These are phyloP conservation scores for Quaeritorhiza haematococci DNA, from an alignment of 371 early-diverging fungal genomes.

Conservation along the genomic window DNA sequence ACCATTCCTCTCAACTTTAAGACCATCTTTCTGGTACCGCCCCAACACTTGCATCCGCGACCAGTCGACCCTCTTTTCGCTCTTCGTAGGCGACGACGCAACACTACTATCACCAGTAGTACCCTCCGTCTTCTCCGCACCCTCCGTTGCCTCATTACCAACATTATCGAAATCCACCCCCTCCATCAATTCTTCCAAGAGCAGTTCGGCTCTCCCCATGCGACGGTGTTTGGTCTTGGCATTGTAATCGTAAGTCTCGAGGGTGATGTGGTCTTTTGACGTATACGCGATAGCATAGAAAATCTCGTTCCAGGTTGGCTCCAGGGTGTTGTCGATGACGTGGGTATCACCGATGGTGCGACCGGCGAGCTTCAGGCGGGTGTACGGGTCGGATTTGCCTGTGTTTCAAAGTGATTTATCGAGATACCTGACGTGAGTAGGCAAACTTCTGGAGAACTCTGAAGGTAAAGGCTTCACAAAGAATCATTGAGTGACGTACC, in stretches of 20 bases:
- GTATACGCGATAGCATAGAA: slow-evolving; percentile 33
- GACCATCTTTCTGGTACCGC: slow-evolving; percentile 19
- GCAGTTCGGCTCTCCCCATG: slow-evolving; percentile 25
- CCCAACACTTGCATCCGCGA: too few species aligned
- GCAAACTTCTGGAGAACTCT: background rate
- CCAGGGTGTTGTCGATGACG: slow-evolving; percentile 37
- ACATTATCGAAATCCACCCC: background rate
- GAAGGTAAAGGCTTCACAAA: background rate
- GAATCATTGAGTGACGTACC: too few species aligned
- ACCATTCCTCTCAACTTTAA: slow-evolving; percentile 14
- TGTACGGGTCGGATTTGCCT: slow-evolving; percentile 45
- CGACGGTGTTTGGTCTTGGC: slow-evolving; percentile 17
- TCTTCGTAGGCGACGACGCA: slow-evolving; percentile 2
- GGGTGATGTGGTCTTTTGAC: slow-evolving; percentile 18
- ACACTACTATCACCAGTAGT: background rate
- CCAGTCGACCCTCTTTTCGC: too few species aligned
- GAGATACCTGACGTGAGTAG: background rate
- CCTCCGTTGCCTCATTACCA: slow-evolving; percentile 1
- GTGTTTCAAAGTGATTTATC: background rate
- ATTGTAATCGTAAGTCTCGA: slow-evolving; percentile 29
- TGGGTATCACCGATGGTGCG: slow-evolving; percentile 31
- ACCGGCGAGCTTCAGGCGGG: slow-evolving; percentile 24
- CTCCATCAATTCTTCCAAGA: slow-evolving; percentile 11
- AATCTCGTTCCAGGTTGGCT: slow-evolving; percentile 47
- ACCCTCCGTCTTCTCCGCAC: slow-evolving; percentile 7